Evolutionary conservation across 2,329 filamentous ascomycete genomes (phyloP).

Genomic region (Ceratocystis ficicola): DNA sequence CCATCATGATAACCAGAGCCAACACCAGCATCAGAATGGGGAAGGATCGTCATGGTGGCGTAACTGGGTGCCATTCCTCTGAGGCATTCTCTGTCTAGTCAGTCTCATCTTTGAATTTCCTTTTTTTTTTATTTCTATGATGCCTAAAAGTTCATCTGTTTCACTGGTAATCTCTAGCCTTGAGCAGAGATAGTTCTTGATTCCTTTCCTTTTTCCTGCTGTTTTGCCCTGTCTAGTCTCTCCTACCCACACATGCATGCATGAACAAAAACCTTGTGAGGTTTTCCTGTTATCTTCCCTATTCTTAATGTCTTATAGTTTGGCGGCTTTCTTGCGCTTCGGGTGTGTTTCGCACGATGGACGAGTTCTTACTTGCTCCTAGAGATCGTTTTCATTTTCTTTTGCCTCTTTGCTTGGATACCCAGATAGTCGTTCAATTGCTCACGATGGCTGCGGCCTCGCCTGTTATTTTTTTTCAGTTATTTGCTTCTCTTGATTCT

Average conservation of each 20-base stretch:
- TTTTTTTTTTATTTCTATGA: not conserved
- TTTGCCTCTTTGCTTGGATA: conserved; percentile 9
- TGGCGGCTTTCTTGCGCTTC: conserved; percentile 13
- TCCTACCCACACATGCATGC: not conserved
- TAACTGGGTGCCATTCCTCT: conserved; percentile 15
- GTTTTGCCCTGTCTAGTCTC: not conserved
- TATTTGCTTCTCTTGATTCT: not conserved
- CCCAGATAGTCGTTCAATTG: conserved; percentile 12
- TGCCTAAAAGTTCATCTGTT: not conserved
- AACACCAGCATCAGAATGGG: not conserved
- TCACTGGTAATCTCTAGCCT: too few species aligned
- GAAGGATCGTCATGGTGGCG: conserved; percentile 10
- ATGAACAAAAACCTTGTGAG: conserved; percentile 32
- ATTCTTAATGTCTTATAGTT: conserved; percentile 21
- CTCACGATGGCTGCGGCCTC: conserved; percentile 5
- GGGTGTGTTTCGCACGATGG: conserved; percentile 21
- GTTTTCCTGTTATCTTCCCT: conserved; percentile 27
- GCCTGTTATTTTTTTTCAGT: not conserved
- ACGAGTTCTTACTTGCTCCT: conserved; percentile 14
- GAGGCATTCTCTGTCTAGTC: not conserved
- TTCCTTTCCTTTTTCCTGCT: not conserved
- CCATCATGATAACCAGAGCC: not conserved
- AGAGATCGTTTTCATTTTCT: not conserved
- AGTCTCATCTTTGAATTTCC: not conserved
- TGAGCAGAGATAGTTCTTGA: too few species aligned